A percentile compares a stretch with the other conserved stretches of the same genome.
Conservation (phyloP, 2,329 filamentous ascomycete species). For the Aspergillus versicolor region DNA sequence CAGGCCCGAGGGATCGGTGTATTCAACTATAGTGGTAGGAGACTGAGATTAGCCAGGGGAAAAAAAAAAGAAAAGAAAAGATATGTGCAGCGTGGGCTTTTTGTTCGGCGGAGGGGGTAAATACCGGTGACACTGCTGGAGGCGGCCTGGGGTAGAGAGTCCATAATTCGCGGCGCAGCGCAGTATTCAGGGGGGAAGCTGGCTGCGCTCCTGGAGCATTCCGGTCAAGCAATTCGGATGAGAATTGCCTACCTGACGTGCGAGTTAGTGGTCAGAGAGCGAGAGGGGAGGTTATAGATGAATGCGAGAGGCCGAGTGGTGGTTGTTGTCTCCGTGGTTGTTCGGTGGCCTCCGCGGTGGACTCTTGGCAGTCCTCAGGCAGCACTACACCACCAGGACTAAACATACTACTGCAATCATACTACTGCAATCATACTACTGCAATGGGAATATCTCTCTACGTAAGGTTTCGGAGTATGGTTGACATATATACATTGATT, state of each 20-base stretch:
- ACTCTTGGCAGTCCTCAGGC: constrained; percentile 8
- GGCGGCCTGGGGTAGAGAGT: constrained; percentile 51
- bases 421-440: not conserved
- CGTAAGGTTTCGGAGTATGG: not conserved
- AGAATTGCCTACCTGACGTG: constrained; percentile 5
- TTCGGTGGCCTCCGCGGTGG: constrained; percentile 14
- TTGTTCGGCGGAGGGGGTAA: constrained; percentile 14
- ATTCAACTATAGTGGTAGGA: constrained; percentile 70
- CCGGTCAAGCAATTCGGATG: constrained; percentile 18
- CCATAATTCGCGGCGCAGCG: constrained; percentile 36
- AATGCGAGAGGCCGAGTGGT: not conserved
- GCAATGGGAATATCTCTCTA: not conserved
- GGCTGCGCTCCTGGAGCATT: constrained; percentile 25
- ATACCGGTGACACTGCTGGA: constrained; percentile 73
- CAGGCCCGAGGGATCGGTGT: constrained; percentile 87
- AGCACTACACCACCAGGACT: not conserved
- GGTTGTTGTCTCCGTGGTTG: not conserved
- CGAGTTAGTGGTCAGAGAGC: not conserved
- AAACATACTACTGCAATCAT: not conserved
- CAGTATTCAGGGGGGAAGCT: constrained; percentile 23
- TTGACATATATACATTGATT: not conserved
- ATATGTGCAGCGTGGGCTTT: not conserved
- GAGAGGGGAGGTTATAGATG: not conserved
- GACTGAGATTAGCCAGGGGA: constrained; percentile 11
- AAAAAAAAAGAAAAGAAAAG: constrained; percentile 23